These are phyloP conservation scores for Trapa incisa DNA, from an alignment of 345 rosid species.

Conservation along the genomic window DNA sequence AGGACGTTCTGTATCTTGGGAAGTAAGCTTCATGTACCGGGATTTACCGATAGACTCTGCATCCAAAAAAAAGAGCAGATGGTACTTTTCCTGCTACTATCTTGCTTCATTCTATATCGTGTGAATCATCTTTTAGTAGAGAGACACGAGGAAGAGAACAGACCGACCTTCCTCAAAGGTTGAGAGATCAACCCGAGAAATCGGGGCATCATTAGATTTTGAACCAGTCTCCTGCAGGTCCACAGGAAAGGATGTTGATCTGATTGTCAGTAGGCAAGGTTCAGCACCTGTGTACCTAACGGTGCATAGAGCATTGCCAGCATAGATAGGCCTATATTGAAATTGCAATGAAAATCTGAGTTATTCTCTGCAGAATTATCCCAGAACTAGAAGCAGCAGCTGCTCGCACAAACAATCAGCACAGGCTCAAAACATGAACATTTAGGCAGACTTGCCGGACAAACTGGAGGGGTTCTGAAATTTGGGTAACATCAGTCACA, in stretches of 20 bases:
- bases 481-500: slow-evolving; percentile 69
- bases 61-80: not conserved
- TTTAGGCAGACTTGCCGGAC: slow-evolving; percentile 35
- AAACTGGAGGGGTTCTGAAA: slow-evolving; percentile 50
- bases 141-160: slow-evolving; percentile 10
- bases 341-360: not conserved
- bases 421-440: not conserved
- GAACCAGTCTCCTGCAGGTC: slow-evolving; percentile 22
- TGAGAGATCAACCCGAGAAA: slow-evolving; percentile 90
- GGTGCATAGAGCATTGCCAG: slow-evolving; percentile 90
- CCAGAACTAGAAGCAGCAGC: not conserved
- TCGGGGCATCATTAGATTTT: slow-evolving; percentile 41
- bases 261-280: slow-evolving; percentile 75
- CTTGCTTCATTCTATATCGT: not conserved
- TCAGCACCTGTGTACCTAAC: slow-evolving; percentile 57
- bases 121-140: not conserved
- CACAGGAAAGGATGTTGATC: slow-evolving; percentile 71
- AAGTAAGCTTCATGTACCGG: slow-evolving; percentile 48
- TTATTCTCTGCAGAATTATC: not conserved
- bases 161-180: slow-evolving; percentile 64
- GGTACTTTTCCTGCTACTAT: not conserved
- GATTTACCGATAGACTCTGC: slow-evolving; percentile 61
- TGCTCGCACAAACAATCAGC: not conserved
- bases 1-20: slow-evolving; percentile 83
- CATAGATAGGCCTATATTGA: slow-evolving; percentile 80